Percentiles rank a stretch among this genome's conserved stretches.
Conservation (phyloP, 192 early-diverging fungal genomes). For the Obelidium mucronatum region DNA sequence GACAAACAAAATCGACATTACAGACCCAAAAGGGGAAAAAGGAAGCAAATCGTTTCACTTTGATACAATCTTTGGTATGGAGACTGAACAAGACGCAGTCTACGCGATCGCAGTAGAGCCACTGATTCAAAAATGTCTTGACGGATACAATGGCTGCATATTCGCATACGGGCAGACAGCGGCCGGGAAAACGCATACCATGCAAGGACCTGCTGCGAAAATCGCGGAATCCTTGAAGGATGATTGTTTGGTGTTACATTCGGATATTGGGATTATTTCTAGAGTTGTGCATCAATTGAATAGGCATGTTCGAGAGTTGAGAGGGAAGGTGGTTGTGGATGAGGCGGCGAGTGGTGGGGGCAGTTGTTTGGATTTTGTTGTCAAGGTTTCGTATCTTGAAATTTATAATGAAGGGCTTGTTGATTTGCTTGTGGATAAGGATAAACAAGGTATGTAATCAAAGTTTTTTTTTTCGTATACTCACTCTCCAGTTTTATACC, state of each 20-base stretch:
- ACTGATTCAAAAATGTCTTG: slow-evolving; percentile 46
- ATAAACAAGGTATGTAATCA: slow-evolving; percentile 38
- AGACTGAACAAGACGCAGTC: slow-evolving; percentile 43
- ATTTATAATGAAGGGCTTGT: slow-evolving; percentile 53
- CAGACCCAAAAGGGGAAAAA: slow-evolving; percentile 27
- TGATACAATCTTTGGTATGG: slow-evolving; percentile 48
- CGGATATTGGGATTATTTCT: slow-evolving; percentile 34
- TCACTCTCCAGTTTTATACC: too few species aligned
- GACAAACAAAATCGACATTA: slow-evolving; percentile 23
- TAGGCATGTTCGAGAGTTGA: slow-evolving; percentile 25
- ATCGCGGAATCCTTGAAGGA: slow-evolving; percentile 29
- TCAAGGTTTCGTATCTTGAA: slow-evolving; percentile 54
- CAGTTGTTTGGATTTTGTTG: slow-evolving; percentile 47
- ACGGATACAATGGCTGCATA: slow-evolving; percentile 55
- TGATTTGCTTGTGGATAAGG: slow-evolving; percentile 47
- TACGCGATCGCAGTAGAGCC: slow-evolving; percentile 48
- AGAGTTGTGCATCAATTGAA: slow-evolving; percentile 42
- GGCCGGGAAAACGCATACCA: slow-evolving; percentile 57
- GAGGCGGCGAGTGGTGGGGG: too few species aligned
- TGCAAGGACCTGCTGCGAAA: slow-evolving; percentile 41
- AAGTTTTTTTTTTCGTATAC: not conserved
- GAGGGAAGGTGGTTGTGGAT: slow-evolving; percentile 20
- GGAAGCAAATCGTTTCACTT: slow-evolving; percentile 40
- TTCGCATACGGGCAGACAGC: slow-evolving; percentile 60
- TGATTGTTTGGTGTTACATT: slow-evolving; percentile 27